Evolutionary conservation across 345 rosid species (phyloP).

Genomic region (Cardamine chenopodiifolia): DNA sequence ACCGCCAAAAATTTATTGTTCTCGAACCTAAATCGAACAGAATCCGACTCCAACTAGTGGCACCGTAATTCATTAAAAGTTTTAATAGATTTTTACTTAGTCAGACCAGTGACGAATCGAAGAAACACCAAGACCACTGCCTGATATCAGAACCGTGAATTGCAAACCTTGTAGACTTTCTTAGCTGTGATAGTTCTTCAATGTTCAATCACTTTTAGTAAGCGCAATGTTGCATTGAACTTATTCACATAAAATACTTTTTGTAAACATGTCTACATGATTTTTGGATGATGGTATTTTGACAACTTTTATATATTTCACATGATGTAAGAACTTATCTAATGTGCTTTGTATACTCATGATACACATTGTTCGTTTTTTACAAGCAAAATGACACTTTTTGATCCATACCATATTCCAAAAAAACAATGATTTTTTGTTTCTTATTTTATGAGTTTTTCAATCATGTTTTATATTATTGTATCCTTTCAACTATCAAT

Average conservation of each 20-base stretch:
- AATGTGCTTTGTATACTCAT: background rate
- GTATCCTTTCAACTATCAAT: background rate
- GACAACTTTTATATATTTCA: background rate
- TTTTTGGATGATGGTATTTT: background rate
- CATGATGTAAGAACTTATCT: background rate
- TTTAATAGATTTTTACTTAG: too few relatives aligned
- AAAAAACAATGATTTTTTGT: too few relatives aligned
- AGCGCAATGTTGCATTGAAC: background rate
- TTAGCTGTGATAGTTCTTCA: background rate
- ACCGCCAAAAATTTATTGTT: background rate
- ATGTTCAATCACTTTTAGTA: background rate
- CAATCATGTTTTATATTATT: background rate
- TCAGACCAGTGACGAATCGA: background rate
- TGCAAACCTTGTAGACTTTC: background rate
- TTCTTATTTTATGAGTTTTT: background rate
- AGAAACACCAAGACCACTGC: background rate
- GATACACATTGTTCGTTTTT: too few relatives aligned
- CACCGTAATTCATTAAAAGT: too few relatives aligned
- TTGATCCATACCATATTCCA: too few relatives aligned
- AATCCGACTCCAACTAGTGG: background rate
- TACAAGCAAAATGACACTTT: background rate
- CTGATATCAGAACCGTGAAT: background rate
- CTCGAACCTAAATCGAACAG: background rate
- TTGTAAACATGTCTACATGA: background rate
- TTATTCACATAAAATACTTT: background rate